These are phyloP conservation scores for Mucuna pruriens DNA, from an alignment of 306 rosid genomes.

Conservation along the genomic window DNA sequence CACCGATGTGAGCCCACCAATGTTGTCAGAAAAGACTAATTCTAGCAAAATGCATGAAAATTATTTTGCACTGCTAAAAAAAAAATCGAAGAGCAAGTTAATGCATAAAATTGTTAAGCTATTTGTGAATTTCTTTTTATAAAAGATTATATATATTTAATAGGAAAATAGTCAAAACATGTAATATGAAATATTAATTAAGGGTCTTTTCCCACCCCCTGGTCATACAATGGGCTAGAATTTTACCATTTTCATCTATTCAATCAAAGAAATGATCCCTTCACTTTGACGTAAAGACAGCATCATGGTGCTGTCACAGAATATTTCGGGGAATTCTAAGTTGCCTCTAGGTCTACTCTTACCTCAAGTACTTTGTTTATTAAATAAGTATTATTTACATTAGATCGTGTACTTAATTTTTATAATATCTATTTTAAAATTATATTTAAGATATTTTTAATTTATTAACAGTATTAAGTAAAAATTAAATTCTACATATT, in stretches of 20 bases:
- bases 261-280: neutral
- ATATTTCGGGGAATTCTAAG: slow-evolving; percentile 5
- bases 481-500: neutral
- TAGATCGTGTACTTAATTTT: neutral
- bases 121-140: neutral
- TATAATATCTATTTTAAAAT: neutral
- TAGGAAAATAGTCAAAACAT: neutral
- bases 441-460: neutral
- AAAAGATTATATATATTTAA: neutral
- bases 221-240: neutral
- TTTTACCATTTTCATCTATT: neutral
- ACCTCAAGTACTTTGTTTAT: neutral
- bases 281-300: slow-evolving; percentile 21
- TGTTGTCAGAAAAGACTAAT: neutral
- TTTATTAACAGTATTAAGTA: neutral
- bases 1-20: neutral
- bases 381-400: neutral
- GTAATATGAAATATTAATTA: neutral
- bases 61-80: neutral
- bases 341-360: neutral
- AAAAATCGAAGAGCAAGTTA: neutral
- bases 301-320: slow-evolving; percentile 25
- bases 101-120: neutral
- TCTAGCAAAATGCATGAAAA: neutral
- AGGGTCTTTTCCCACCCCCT: neutral